A percentile compares a stretch with the other conserved stretches of the same genome.
These are phyloP conservation scores for Kuraishia ogatae DNA, from an alignment of 805 yeast species.

Conservation along the genomic window DNA sequence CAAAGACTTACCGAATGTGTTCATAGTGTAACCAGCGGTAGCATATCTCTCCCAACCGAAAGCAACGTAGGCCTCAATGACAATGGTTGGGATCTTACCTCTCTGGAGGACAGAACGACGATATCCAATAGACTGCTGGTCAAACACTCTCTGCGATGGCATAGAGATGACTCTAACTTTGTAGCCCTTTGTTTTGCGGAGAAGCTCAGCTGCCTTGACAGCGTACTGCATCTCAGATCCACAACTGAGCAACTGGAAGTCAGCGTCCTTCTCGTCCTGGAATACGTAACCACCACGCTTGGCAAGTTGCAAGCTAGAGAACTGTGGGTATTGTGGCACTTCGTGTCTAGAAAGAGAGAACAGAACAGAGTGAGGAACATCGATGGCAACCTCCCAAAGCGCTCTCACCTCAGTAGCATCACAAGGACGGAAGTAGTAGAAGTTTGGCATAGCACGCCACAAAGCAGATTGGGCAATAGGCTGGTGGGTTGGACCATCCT, in stretches of 20 bases:
- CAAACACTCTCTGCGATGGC: constrained; percentile 24
- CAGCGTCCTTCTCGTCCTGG: constrained; percentile 13
- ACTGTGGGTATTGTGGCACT: constrained; percentile 16
- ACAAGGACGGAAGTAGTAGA: constrained; percentile 42
- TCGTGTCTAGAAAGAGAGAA: constrained; percentile 22
- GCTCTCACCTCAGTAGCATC: constrained; percentile 46
- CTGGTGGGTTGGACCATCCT: constrained; percentile 52
- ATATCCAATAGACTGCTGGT: constrained; percentile 18
- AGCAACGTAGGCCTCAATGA: constrained; percentile 25
- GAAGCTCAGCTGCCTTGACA: constrained; percentile 18
- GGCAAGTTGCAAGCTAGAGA: constrained; percentile 14
- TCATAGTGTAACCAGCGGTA: constrained; percentile 25
- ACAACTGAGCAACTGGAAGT: constrained; percentile 16
- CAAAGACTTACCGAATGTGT: constrained; percentile 24
- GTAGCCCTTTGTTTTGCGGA: constrained; percentile 14
- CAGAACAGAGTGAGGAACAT: constrained; percentile 14
- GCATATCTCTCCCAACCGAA: constrained; percentile 28
- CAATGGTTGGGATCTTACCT: constrained; percentile 19
- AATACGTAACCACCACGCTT: constrained; percentile 21
- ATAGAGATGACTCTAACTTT: constrained; percentile 19
- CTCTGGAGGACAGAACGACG: constrained; percentile 16
- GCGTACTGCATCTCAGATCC: constrained; percentile 24
- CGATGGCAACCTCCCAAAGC: constrained; percentile 25
- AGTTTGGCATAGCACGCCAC: constrained; percentile 43
- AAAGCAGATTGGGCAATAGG: constrained; percentile 44